These are phyloP conservation scores for Epithemia pelagica DNA, from an alignment of 108 stramenopile species.

Conservation along the genomic window DNA sequence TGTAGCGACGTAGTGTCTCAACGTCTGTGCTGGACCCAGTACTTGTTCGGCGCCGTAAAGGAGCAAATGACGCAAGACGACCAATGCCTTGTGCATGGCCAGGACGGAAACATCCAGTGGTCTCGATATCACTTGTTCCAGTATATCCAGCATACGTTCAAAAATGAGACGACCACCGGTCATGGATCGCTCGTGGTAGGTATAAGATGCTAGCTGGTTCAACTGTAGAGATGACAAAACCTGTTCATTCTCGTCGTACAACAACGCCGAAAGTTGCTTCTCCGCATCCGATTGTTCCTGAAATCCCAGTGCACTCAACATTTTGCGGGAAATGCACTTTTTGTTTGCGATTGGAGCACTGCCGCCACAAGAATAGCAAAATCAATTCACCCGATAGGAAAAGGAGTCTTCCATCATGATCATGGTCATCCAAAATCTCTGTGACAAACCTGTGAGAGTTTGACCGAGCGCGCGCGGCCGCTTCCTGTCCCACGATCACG, in stretches of 20 bases:
- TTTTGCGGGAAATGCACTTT: too few species aligned
- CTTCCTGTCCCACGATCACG: too few species aligned
- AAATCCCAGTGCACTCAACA: background rate
- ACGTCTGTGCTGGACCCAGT: conserved; percentile 30
- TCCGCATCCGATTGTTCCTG: background rate
- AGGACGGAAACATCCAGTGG: conserved; percentile 33
- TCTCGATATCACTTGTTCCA: conserved; percentile 26
- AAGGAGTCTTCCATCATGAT: too few species aligned
- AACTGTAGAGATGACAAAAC: conserved; percentile 40
- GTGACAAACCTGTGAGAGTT: too few species aligned
- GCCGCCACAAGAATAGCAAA: too few species aligned
- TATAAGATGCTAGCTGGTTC: conserved; percentile 50
- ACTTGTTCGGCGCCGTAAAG: conserved; percentile 48
- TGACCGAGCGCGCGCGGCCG: too few species aligned
- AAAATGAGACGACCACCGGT: conserved; percentile 19
- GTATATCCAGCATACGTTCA: conserved; percentile 46
- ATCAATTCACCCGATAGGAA: too few species aligned
- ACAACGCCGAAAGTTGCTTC: conserved; percentile 13
- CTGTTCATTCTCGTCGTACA: conserved; percentile 40
- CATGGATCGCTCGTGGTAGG: conserved; percentile 33
- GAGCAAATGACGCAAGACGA: conserved; percentile 34
- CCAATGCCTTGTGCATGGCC: conserved; percentile 45
- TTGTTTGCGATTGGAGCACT: too few species aligned
- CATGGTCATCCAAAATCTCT: too few species aligned
- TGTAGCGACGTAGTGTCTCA: conserved; percentile 22